Evolutionary conservation across 495 filamentous ascomycete genomes (phyloP), one percentile per base, ranked within the genome.

Genomic region (Mytilinidion resinicola): DNA sequence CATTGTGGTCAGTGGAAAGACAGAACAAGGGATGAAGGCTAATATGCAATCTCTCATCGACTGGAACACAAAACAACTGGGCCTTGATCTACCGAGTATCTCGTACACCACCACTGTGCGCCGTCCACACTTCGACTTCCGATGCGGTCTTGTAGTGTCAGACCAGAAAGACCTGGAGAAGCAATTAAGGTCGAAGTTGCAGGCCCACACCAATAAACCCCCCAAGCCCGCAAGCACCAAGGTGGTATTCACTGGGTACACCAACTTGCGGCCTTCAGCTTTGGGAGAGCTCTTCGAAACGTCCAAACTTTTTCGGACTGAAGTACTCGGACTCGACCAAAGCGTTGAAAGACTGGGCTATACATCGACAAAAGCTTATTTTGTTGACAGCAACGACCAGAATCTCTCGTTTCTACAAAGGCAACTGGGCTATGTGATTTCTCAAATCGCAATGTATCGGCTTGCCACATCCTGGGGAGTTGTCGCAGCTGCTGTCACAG

Each of bases 91-190:
- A 8, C 69, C 76, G 0, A 72, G 80, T 51, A 70, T 93, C 5
- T 83, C 89, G 5, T 95, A 95, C 70, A 89, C 88, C 5, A 89
- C 86, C 1, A 93, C 89, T 9, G 90, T 90, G 46, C 81, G 90
- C 59, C 85, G 85, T n/a, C 82, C 87, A n/a, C 90, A 92, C 59
- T 85, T 91, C 67, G 81, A 83, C 49, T 86, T 85, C 76, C 83
- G 89, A 48, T 78, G 87, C 56, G 80, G 79, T 41, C 78, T 88
- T 17, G 71, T 75, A 9, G 85, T 76, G 1, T 72, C 76, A n/a
- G 76, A 78, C 50, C 58, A 70, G 35, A 52, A 53, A 56, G 41
- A 70, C 19, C 41, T 69, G 66, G 46, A 64, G 68, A 12, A 60
- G 71, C n/a, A 55, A 68, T 1, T 62, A 65, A 15, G 35, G 66